Evolutionary conservation across 2,329 filamentous ascomycete species (phyloP), one percentile per base, ranked within the genome.

Genomic region (Nannizziopsis barbatae): DNA sequence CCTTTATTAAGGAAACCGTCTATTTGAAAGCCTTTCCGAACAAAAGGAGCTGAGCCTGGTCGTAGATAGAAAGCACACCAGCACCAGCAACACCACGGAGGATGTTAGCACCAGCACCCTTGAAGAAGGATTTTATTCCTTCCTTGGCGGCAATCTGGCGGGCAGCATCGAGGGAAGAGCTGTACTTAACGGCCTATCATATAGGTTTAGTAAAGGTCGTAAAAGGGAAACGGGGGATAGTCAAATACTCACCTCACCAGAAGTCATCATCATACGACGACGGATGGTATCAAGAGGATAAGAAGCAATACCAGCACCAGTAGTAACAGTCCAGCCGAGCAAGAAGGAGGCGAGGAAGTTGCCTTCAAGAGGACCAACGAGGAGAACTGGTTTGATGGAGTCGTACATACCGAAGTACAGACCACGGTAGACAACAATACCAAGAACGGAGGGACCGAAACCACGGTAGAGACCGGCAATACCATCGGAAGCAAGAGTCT

Each of bases 321-420:
- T 98, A 78, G 92, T 98, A 81, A 98, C 92, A 75, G 79, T 77
- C 92, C 92, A 98, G 71, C 92, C 92, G 75, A 98, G 92, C 70
- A 80, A 69, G 88, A 98, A 98, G 62, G 92, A 98, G 73, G 92
- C 92, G 68, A 98, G 78, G 89, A 98, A 98, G 86, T 90, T 95
- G 78, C 89, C 89, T 77, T 88, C 81, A 65, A 98, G 87, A 72
- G 71, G 57, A 71, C 92, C 92, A 71, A 84, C 81, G 60, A 98
- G 87, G 75, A 96, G 73, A 69, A 96, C 86, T 65, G 92, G 92
- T 88, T 98, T 98, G 81, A 98, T 83, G 64, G 92, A 98, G 79
- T 98, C 92, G 88, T 98, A 98, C 85, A 98, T 85, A 72, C 92
- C 92, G 85, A 98, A 98, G 89, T 98, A 98, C 66, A 98, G 88